Evolutionary conservation across 306 rosid genomes (phyloP), one percentile per base, ranked within the genome.

Genomic region (Acacia crassicarpa): DNA sequence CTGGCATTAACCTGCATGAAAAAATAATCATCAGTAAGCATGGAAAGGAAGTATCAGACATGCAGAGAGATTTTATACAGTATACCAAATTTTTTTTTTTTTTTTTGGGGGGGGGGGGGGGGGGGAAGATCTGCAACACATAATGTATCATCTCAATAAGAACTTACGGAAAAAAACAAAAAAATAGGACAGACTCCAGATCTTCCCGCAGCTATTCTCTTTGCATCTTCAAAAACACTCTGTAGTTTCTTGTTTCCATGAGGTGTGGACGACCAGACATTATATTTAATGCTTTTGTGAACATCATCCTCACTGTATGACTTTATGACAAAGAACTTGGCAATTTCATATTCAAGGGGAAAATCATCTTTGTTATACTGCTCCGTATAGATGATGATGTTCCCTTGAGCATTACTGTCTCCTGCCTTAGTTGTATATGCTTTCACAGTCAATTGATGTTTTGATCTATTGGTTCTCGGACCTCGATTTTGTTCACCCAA

Each of bases 251-350:
- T 93, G 87, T 95, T 95, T 77, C 98, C 98, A 84, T 93, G 97
- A 71, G 94, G 93, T 20, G 98, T 95, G 54, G 98, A 95, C 6
- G 98, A 95, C 98, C 98, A 95, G 78, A 95, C 92, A 88, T 91
- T 95, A 85, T 95, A 95, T 80, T 95, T 95, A 58, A 95, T 84
- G 84, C 98, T 95, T 87, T 93, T 95, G 88, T 95, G 98, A 71
- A 95, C 98, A 88, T 95, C 98, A 87, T 95, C 98, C 87, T 95
- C 98, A 19, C 98, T 95, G 88, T 95, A 95, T 6, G 98, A 95
- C 88, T 95, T 95, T 73, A 95, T 93, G 48, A 93, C 97, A 85
- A 91, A 95, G 86, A 93, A 90, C 76, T 93, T 95, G 1, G 95
- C 98, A 82, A 90, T 90, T 69, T 30, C 85, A 20, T 93, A 88